These are phyloP conservation scores for Starmera stellimalicola DNA, from an alignment of 1,139 yeast species.

Conservation along the genomic window DNA sequence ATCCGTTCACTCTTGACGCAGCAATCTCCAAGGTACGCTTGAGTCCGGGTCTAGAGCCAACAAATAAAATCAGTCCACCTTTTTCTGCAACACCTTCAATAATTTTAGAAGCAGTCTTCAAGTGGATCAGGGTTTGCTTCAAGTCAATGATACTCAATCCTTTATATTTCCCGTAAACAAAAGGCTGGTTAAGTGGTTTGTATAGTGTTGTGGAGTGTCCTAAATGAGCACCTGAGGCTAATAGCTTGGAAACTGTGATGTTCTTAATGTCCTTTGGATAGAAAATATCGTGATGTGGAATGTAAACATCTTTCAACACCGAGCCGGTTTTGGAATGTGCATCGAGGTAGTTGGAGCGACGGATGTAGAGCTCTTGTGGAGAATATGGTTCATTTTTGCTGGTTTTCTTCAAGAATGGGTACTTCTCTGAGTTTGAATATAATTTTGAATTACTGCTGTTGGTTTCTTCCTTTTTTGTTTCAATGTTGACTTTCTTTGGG, in stretches of 20 bases:
- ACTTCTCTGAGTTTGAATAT: neutral
- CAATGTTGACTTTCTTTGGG: neutral
- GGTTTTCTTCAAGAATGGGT: constrained; percentile 1
- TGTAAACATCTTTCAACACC: constrained; percentile 48
- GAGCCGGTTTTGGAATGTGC: constrained; percentile 52
- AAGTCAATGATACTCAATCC: constrained; percentile 86
- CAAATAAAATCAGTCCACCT: constrained; percentile 78
- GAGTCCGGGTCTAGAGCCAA: constrained; percentile 80
- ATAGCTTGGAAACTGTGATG: constrained; percentile 53
- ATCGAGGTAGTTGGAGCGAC: constrained; percentile 31
- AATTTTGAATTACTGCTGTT: neutral
- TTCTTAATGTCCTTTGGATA: constrained; percentile 49
- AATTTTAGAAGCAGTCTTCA: constrained; percentile 74
- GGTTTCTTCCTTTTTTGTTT: neutral
- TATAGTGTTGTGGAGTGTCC: constrained; percentile 80
- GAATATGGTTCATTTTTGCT: constrained; percentile 44
- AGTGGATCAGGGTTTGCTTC: constrained; percentile 66
- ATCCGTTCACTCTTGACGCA: constrained; percentile 69
- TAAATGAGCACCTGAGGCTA: constrained; percentile 92
- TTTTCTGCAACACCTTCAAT: constrained; percentile 70
- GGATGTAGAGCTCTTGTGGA: constrained; percentile 62
- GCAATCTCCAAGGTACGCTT: constrained; percentile 69
- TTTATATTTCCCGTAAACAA: constrained; percentile 76
- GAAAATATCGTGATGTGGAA: constrained; percentile 58
- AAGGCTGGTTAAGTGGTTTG: constrained; percentile 85